Conservation (phyloP, 768 basidiomycete species). For the Suillus luteus region DNA sequence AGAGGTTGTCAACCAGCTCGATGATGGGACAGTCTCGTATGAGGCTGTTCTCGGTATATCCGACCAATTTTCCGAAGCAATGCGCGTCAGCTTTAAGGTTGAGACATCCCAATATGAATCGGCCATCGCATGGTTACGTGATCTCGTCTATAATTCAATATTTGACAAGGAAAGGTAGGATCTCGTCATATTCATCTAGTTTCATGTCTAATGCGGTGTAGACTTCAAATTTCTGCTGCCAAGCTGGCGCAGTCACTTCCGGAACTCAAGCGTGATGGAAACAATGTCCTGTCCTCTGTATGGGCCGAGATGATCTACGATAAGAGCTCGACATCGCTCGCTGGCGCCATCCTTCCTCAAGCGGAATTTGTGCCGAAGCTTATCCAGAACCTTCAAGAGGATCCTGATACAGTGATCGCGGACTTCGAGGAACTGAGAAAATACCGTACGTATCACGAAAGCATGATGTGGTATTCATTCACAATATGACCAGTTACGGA, state of each 20-base stretch:
- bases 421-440: constrained; percentile 76
- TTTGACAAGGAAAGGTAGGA: constrained; percentile 79
- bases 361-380: constrained; percentile 80
- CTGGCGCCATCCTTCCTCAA: constrained; percentile 68
- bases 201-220: constrained; percentile 31
- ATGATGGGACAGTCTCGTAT: constrained; percentile 90
- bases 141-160: constrained; percentile 72
- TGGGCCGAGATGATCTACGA: constrained; percentile 67
- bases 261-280: constrained; percentile 88
- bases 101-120: constrained; percentile 77
- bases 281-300: constrained; percentile 72
- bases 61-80: constrained; percentile 68
- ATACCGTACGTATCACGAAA: constrained; percentile 49
- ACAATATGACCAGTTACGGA: constrained; percentile 61
- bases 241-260: constrained; percentile 91
- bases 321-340: constrained; percentile 68
- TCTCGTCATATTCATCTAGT: constrained; percentile 4
- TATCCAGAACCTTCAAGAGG: constrained; percentile 66
- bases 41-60: constrained; percentile 68
- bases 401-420: constrained; percentile 69
- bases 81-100: constrained; percentile 82
- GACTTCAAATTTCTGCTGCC: constrained; percentile 80
- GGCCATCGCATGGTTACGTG: constrained; percentile 84
- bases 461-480: constrained; percentile 1
- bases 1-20: constrained; percentile 87